Evolutionary conservation across 2,329 filamentous ascomycete species (phyloP), one percentile per base, ranked within the genome.

Genomic region (Gaeumannomyces tritici): DNA sequence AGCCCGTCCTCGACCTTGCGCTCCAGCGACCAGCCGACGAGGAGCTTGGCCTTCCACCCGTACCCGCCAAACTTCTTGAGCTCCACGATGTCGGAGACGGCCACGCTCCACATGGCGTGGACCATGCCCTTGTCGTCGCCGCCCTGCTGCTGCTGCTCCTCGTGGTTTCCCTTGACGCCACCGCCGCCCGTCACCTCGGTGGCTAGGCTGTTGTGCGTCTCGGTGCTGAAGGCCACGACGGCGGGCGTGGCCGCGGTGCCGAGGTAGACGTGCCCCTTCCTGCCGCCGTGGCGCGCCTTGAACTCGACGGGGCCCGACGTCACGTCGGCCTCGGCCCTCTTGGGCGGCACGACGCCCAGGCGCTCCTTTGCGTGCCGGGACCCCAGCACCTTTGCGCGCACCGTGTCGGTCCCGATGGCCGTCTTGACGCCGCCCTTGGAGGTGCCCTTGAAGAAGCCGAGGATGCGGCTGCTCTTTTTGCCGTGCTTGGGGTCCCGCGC

Each of bases 11-110:
- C 85, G 33, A 95, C 84, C 72, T 93, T 86, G 59, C 86, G 80
- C 0, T 85, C 83, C 69, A 91, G 81, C 0, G 89, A 87, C 89
- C 91, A 91, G 0, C 90, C 90, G 0, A 95, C 89, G 1, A 95
- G 81, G 60, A 95, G 75, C 76, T 91, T 93, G 1, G 86, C 86
- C 75, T 95, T 96, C 90, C 90, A 96, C 0, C 90, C 90, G 47
- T 93, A 79, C 0, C 91, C 91, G 5, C 91, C 90, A 1, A 93
- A 77, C 75, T 96, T 96, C 72, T 86, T 89, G 61, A 96, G 70
- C 72, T 93, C 89, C 60, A 73, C 76, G 57, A 96, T 88, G 21
- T 93, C 88, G 0, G 80, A 80, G 4, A 95, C 81, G 0, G 89
- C 80, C 0, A 95, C 78, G 7, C 82, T 87, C 83, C 90, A 96